Evolutionary conservation across 139 green algal species (phyloP).

Genomic region (Chlorella sp.): DNA sequence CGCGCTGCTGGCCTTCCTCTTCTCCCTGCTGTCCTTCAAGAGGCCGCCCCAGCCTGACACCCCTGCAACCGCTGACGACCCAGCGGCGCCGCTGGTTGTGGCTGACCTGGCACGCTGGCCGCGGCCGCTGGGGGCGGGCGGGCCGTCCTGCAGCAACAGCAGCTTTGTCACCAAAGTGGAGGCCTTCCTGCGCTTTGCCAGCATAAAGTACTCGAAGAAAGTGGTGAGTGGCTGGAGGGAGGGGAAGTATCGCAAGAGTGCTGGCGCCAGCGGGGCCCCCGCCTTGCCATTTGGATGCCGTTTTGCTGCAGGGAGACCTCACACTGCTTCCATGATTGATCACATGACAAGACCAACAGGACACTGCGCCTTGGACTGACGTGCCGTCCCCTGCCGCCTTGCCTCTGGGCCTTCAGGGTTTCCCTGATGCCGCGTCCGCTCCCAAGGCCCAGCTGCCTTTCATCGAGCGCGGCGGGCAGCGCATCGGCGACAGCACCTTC

Average conservation of each 20-base stretch:
- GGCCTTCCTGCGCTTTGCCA: slow-evolving; percentile 27
- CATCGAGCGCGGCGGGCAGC: background rate
- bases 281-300: too few species aligned
- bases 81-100: background rate
- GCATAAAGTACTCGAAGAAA: slow-evolving; percentile 7
- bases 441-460: slow-evolving; percentile 14
- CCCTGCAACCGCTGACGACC: background rate
- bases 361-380: too few species aligned
- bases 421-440: background rate
- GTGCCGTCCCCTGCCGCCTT: background rate
- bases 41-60: background rate
- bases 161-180: slow-evolving; percentile 27
- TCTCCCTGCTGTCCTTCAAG: background rate
- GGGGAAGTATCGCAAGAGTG: background rate
- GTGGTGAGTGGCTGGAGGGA: background rate
- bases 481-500: background rate
- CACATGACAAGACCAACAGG: background rate
- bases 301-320: too few species aligned
- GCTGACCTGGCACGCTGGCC: background rate
- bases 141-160: background rate
- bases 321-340: too few species aligned
- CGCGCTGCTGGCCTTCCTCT: background rate
- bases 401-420: background rate
- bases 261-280: too few species aligned
- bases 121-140: background rate